phyloP scores from a whole-genome alignment of 305 asterid species.

The Ilex paraguariensis region DNA sequence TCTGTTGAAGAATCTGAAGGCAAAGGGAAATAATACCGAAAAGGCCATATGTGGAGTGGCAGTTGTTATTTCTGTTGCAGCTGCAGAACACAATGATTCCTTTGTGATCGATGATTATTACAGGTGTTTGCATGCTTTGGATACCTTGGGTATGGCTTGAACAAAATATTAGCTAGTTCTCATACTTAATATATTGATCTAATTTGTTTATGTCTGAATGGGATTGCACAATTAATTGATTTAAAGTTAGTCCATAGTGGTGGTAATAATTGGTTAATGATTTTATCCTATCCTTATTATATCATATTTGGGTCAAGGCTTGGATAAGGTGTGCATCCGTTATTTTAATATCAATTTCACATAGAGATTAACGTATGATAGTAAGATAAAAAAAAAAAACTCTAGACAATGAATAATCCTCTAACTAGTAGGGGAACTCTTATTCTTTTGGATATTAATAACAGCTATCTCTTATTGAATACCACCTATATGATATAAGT shows the following conservation, averaged over 20 bases:
- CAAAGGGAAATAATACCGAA: constrained; percentile 20
- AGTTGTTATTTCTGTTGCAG: constrained; percentile 40
- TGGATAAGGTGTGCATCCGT: neutral
- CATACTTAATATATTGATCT: neutral
- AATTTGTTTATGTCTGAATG: neutral
- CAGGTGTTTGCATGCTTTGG: constrained; percentile 58
- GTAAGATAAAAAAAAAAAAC: too few species aligned
- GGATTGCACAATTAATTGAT: neutral
- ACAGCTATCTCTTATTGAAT: too few species aligned
- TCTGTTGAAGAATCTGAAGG: constrained; percentile 10
- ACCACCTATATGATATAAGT: too few species aligned
- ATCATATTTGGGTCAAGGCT: too few species aligned
- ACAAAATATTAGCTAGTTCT: neutral
- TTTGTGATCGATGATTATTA: constrained; percentile 32
- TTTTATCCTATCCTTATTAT: too few species aligned
- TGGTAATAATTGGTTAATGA: too few species aligned
- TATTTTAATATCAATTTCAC: neutral
- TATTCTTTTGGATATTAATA: too few species aligned
- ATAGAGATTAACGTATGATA: neutral
- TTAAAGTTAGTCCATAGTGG: neutral
- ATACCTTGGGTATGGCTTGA: constrained; percentile 32
- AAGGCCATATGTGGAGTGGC: constrained; percentile 44
- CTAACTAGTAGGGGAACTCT: too few species aligned
- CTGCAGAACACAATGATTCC: constrained; percentile 22
- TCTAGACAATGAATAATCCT: too few species aligned